Base-by-base conservation (phyloP, 768 basidiomycete species). In the Naganishia vaughanmartiniae region DNA sequence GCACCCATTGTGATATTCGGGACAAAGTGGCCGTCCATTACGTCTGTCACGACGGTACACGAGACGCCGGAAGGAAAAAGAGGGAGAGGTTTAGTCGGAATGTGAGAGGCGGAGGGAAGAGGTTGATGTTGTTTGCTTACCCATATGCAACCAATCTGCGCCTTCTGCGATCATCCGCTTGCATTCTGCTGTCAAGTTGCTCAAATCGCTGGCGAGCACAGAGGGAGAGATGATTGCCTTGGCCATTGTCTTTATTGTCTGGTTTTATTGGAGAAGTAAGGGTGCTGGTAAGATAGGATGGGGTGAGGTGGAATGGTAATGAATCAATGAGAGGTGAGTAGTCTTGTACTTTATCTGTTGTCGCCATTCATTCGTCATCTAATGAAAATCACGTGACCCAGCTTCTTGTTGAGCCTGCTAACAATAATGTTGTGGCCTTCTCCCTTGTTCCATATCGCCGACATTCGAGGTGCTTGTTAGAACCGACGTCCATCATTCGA, bases 11-110 rank as follows among this genome's bases (percentile, higher is more conserved):
- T 93, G 81, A 99, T 96, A 82, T 97, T 98, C 42, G 94, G 95
- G 39, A 99, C 96, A 77, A 99, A 99, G 83, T 97, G 91, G 66
- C 95, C 94, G 81, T 98, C 95, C 95, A 98, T 98, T 71, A 98
- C 88, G 55, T 71, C 70, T 63, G 15, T 26, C 21, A 42, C 2
- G 12, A 24, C n/a, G 5, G n/a, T 7, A n/a, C 48, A 4, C 4
- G 15, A 9, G 26, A 9, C 4, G 31, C 4, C 28, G 15, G 17
- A 17, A 21, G 10, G 31, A 31, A 21, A 3, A 15, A 57, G 31
- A 31, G n/a, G 21, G 17, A 4, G 24, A 15, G 2, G 42, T 7
- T 42, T 19, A 65, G 54, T 66, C 42, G 65, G 26, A 26, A 39
- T 66, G 36, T 54, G 28, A 48, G 30, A n/a, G 26, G 19, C 60